phyloP scores from a whole-genome alignment of 129 eudicot genomes.

The Artemisia argyi region DNA sequence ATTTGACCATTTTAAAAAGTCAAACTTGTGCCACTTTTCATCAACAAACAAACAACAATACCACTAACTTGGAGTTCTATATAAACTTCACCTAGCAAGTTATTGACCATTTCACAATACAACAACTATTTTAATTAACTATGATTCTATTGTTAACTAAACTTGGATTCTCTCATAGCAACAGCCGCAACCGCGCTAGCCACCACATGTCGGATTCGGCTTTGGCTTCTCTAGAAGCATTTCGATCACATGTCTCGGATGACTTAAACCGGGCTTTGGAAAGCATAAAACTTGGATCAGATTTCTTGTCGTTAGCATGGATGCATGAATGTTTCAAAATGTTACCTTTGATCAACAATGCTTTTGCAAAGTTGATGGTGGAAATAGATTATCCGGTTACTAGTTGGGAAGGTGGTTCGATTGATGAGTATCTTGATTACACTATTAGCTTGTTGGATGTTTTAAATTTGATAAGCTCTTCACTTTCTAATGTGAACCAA shows the following conservation, averaged over 20 bases:
- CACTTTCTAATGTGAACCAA: slow-evolving; percentile 47
- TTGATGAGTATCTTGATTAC: slow-evolving; percentile 58
- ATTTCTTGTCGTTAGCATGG: slow-evolving; percentile 47
- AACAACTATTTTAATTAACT: not conserved
- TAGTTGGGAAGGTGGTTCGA: slow-evolving; percentile 47
- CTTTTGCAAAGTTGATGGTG: slow-evolving; percentile 53
- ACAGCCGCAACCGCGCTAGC: slow-evolving; percentile 19
- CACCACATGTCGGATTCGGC: slow-evolving; percentile 27
- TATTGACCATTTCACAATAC: slow-evolving; percentile 23
- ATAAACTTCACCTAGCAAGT: slow-evolving; percentile 32
- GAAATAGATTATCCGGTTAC: slow-evolving; percentile 61
- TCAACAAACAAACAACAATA: slow-evolving; percentile 21
- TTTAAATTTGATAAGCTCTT: slow-evolving; percentile 48
- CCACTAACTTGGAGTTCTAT: slow-evolving; percentile 29
- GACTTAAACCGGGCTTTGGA: slow-evolving; percentile 21
- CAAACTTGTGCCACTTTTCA: slow-evolving; percentile 7
- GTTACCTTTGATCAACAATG: slow-evolving; percentile 40
- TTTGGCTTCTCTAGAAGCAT: slow-evolving; percentile 41
- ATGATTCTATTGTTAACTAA: slow-evolving; percentile 44
- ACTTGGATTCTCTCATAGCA: slow-evolving; percentile 35
- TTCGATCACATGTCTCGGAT: slow-evolving; percentile 39
- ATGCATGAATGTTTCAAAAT: slow-evolving; percentile 42
- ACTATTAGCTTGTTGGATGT: slow-evolving; percentile 51
- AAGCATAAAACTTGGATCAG: slow-evolving; percentile 36
- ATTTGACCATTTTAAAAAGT: slow-evolving; percentile 30